Percentiles rank a stretch among this genome's conserved stretches.
Evolutionary conservation across 2,329 filamentous ascomycete genomes (phyloP).

Genomic region (Talaromyces pinophilus): DNA sequence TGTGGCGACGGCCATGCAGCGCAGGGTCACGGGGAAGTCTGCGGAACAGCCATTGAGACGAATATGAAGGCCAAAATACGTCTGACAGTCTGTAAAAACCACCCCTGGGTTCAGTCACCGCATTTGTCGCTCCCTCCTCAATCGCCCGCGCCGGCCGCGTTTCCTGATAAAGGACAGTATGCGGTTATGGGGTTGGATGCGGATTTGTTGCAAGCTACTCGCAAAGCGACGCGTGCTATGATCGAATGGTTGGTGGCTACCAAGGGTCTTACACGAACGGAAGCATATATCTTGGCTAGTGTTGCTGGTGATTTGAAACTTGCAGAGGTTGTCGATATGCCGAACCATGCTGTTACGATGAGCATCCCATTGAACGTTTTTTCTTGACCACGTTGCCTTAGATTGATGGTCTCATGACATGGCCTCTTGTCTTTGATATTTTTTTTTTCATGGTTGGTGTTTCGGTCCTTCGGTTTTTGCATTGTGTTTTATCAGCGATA

Average conservation of each 20-base stretch:
- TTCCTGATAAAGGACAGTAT: constrained; percentile 46
- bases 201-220: constrained; percentile 52
- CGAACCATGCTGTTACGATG: constrained; percentile 55
- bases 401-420: background rate
- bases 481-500: background rate
- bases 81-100: constrained; percentile 52
- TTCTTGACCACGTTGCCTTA: constrained; percentile 19
- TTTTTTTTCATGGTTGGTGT: background rate
- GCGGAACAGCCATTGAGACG: constrained; percentile 59
- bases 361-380: constrained; percentile 54
- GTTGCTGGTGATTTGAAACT: constrained; percentile 55
- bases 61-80: constrained; percentile 52
- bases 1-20: constrained; percentile 58
- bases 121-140: constrained; percentile 49
- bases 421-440: background rate
- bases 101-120: constrained; percentile 50
- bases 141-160: constrained; percentile 28
- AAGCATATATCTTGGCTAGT: constrained; percentile 57
- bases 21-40: constrained; percentile 58
- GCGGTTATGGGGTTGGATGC: constrained; percentile 52
- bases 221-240: constrained; percentile 51
- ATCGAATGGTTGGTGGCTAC: constrained; percentile 53
- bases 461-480: background rate
- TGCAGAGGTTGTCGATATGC: constrained; percentile 57
- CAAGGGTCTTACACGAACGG: constrained; percentile 49